Percentiles rank a stretch among this genome's conserved stretches.
phyloP scores from a whole-genome alignment of 192 early-diverging fungal species.

The Phlyctochytrium bullatum region DNA sequence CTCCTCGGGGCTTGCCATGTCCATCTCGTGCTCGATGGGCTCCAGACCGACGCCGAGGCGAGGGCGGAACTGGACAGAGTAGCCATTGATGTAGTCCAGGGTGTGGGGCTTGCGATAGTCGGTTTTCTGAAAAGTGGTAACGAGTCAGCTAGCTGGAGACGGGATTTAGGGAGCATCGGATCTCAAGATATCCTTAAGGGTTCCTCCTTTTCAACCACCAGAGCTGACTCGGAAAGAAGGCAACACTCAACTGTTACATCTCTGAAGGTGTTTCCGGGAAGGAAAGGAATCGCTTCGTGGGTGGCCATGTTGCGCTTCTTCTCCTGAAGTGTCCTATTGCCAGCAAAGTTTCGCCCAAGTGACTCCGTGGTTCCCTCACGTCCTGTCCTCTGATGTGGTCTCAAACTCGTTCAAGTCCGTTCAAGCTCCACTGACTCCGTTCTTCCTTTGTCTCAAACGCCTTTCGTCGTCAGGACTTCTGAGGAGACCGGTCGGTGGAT shows the following conservation, averaged over 20 bases:
- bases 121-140: slow-evolving; percentile 35
- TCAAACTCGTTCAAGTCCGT: no score
- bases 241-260: slow-evolving; percentile 54
- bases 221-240: background rate
- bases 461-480: no score
- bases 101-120: slow-evolving; percentile 54
- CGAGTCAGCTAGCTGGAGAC: no score
- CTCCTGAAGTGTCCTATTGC: no score
- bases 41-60: slow-evolving; percentile 37
- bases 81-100: slow-evolving; percentile 57
- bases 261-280: slow-evolving; percentile 54
- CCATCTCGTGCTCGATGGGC: slow-evolving; percentile 15
- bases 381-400: no score
- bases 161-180: background rate
- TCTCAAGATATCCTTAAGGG: background rate
- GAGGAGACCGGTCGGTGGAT: no score
- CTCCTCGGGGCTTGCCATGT: slow-evolving; percentile 25
- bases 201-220: background rate
- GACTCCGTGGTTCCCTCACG: no score
- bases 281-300: slow-evolving; percentile 48
- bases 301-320: slow-evolving; percentile 20
- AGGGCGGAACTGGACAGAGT: slow-evolving; percentile 42
- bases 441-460: no score
- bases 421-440: no score
- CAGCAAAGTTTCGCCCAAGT: no score